Base-by-base conservation (phyloP, 1,284 basidiomycete genomes). In the Thelephora terrestris region DNA sequence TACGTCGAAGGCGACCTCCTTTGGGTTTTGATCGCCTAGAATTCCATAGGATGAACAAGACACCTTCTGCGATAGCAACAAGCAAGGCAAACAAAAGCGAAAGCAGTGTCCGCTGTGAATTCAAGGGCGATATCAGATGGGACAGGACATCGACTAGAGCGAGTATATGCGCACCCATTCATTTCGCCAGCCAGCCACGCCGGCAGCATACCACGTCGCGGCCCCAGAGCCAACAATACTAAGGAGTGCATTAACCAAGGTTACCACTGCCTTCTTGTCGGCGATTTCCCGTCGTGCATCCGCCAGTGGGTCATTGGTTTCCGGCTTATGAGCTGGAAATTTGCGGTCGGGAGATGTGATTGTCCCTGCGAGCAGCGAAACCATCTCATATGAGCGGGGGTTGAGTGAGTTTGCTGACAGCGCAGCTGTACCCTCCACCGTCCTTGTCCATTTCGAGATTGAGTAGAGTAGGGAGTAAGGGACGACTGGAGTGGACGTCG, bases 351-450 rank as follows among this genome's bases (percentile, higher is more conserved):
- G 86, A 5, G 82, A 82, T 16, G 85, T 82, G 32, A 71, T 75
- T 3, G 81, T 74, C 24, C 86, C 86, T 17, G 87, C 85, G 3
- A 90, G 75, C 23, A 90, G 67, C n/a, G 84, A 66, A 43, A 87
- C 65, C 76, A 86, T 86, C 10, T 71, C 67, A 60, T 85, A 89
- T 17, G 71, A 68, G 21, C 64, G 62, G 7, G 75, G 65, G 52
- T 78, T 65, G 51, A 88, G 64, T 5, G 67, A 61, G 9, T 73
- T 71, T 5, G 63, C 63, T 20, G 63, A 60, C 43, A 88, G 67
- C n/a, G 65, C 61, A 0, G 59, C 55, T 43, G 57, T 55, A 6
- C 79, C 82, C 45, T 63, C 61, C 6, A 69, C 54, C 24, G 81
- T 73, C 38, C 78, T 74, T 21, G 79, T 63, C 86, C 86, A 90